These are phyloP conservation scores for Candida schatavii DNA, from an alignment of 805 yeast genomes.

Conservation along the genomic window DNA sequence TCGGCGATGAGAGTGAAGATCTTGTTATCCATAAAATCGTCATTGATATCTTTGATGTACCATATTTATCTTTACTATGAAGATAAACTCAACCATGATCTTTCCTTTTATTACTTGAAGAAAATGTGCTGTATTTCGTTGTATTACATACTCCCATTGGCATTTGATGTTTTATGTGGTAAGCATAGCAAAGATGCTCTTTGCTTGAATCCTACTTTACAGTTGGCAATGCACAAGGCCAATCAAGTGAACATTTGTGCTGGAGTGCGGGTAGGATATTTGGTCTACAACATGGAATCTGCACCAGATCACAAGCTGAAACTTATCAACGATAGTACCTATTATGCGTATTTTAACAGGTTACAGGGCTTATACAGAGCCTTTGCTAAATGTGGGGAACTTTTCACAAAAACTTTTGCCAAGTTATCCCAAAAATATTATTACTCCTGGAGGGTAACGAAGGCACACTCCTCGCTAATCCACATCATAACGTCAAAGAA, in stretches of 20 bases:
- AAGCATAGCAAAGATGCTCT: conserved; percentile 31
- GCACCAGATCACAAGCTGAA: conserved; percentile 10
- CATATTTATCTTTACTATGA: conserved; percentile 42
- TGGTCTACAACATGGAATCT: conserved; percentile 12
- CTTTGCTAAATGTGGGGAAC: conserved; percentile 9
- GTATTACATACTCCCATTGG: conserved; percentile 20
- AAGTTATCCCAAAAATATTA: conserved; percentile 54
- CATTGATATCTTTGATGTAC: conserved; percentile 21
- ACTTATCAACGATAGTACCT: conserved; percentile 10
- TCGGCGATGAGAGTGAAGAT: conserved; percentile 11
- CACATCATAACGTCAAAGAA: conserved; percentile 28
- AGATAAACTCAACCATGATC: conserved; percentile 18
- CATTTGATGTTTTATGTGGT: conserved; percentile 21
- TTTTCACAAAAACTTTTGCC: conserved; percentile 18
- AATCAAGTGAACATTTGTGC: conserved; percentile 23
- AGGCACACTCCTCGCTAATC: conserved; percentile 46
- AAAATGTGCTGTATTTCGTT: conserved; percentile 19
- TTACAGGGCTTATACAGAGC: conserved; percentile 2
- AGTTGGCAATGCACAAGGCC: conserved; percentile 36
- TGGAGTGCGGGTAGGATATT: conserved; percentile 16
- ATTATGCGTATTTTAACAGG: conserved; percentile 6
- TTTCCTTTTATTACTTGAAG: conserved; percentile 31
- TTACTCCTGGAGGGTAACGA: conserved; percentile 63
- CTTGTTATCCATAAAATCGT: conserved; percentile 18
- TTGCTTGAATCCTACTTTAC: conserved; percentile 31